Conservation (phyloP, 169 alveolate species). For the Babesia ovata region DNA sequence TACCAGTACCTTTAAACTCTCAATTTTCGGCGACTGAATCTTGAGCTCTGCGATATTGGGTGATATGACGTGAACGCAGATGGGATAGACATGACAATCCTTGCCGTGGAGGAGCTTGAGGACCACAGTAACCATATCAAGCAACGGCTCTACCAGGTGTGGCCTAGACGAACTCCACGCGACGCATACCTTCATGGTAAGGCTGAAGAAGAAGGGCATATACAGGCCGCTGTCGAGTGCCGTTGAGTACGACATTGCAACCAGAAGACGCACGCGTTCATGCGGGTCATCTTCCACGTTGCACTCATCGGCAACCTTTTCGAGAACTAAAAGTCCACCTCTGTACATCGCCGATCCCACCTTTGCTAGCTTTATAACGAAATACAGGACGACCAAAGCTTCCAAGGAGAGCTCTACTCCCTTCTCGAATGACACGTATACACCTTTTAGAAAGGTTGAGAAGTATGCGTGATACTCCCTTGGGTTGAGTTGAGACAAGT, state of each 20-base stretch:
- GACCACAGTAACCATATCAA: constrained; percentile 35
- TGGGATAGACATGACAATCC: constrained; percentile 49
- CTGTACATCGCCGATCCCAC: constrained; percentile 39
- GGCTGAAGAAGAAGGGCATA: constrained; percentile 61
- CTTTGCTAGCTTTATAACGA: constrained; percentile 44
- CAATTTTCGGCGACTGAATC: constrained; percentile 16
- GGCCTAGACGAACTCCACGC: background rate
- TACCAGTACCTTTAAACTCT: constrained; percentile 19
- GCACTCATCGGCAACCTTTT: background rate
- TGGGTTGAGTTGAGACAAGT: constrained; percentile 35
- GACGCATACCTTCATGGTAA: constrained; percentile 15
- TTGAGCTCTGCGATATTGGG: constrained; percentile 45
- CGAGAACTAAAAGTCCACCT: constrained; percentile 35
- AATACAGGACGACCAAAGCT: constrained; percentile 21
- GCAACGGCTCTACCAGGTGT: constrained; percentile 25
- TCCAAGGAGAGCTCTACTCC: constrained; percentile 35
- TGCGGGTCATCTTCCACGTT: background rate
- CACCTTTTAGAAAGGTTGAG: constrained; percentile 19
- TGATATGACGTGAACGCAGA: constrained; percentile 36
- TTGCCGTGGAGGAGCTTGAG: constrained; percentile 34
- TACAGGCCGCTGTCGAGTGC: constrained; percentile 53
- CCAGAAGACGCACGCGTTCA: constrained; percentile 12
- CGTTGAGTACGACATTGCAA: constrained; percentile 35
- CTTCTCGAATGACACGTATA: constrained; percentile 30
- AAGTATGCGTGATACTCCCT: constrained; percentile 48